phyloP scores from a whole-genome alignment of 2,329 filamentous ascomycete species.

The Colletotrichum zoysiae region DNA sequence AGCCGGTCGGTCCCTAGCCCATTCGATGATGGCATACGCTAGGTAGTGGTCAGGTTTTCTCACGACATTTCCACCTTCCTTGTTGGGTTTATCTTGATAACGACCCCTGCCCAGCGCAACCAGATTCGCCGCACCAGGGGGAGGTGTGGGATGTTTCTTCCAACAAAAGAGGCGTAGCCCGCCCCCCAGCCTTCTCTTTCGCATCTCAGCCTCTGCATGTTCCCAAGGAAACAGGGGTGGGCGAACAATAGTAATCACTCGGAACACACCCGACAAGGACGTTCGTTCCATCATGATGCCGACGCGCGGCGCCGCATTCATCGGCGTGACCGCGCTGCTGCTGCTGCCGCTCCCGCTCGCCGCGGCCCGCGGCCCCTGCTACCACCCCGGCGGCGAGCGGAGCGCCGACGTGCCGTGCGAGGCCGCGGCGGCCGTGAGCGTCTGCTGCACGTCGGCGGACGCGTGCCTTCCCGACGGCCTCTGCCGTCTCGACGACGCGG shows the following conservation, averaged over 20 bases:
- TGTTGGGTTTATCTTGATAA: neutral
- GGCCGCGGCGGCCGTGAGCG: slow-evolving; percentile 9
- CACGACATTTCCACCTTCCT: neutral
- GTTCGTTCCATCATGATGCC: neutral
- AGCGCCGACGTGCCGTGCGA: slow-evolving; percentile 19
- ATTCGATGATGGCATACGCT: neutral
- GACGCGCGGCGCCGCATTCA: neutral
- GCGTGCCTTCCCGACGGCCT: slow-evolving; percentile 5
- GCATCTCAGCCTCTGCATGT: neutral
- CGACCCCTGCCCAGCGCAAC: neutral
- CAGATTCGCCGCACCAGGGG: neutral
- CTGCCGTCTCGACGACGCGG: slow-evolving; percentile 6
- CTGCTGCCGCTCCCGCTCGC: neutral
- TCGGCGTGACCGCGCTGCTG: neutral
- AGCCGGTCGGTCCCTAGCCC: neutral
- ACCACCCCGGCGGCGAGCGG: slow-evolving; percentile 8
- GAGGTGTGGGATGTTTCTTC: neutral
- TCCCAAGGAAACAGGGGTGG: neutral
- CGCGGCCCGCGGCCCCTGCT: slow-evolving; percentile 5
- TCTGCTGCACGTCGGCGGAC: slow-evolving; percentile 16
- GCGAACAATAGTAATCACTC: neutral
- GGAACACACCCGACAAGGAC: no score
- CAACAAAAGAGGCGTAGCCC: neutral
- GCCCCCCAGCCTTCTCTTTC: neutral
- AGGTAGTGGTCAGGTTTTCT: neutral